Evolutionary conservation across 306 rosid species (phyloP).

Genomic region (Cucurbita argyrosperma): DNA sequence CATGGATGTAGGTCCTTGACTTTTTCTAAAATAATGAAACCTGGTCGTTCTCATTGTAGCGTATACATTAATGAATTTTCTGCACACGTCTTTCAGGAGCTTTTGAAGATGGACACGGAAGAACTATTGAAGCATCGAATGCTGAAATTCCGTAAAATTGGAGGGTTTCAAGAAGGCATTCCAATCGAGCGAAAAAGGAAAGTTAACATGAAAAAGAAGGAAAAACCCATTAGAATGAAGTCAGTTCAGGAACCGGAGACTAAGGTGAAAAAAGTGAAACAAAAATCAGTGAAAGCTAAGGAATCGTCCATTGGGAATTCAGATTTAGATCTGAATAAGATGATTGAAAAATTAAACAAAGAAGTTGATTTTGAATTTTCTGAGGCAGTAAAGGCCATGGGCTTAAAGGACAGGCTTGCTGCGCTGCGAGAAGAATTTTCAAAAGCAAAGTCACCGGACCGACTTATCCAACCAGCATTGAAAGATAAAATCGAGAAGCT

Average conservation of each 20-base stretch:
- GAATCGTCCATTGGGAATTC: conserved; percentile 17
- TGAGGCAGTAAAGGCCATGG: conserved; percentile 45
- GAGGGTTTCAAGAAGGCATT: conserved; percentile 66
- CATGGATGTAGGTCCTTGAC: conserved; percentile 61
- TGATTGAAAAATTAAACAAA: conserved; percentile 39
- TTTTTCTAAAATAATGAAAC: conserved; percentile 10
- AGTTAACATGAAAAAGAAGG: conserved; percentile 61
- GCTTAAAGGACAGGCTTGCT: conserved; percentile 39
- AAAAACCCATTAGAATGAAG: conserved; percentile 10
- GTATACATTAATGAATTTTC: not conserved
- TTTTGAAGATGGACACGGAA: conserved; percentile 38
- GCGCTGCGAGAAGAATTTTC: conserved; percentile 37
- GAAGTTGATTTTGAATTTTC: conserved; percentile 49
- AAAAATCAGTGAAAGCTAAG: conserved; percentile 6
- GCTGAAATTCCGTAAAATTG: conserved; percentile 71
- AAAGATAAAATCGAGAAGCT: conserved; percentile 48
- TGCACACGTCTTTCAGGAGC: conserved; percentile 40
- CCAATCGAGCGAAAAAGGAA: conserved; percentile 52
- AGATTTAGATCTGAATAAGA: conserved; percentile 28
- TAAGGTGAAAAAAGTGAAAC: conserved; percentile 13
- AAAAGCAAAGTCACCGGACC: conserved; percentile 31
- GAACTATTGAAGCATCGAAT: conserved; percentile 54
- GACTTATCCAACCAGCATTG: conserved; percentile 34
- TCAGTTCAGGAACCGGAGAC: conserved; percentile 7
- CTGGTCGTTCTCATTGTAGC: not conserved